Evolutionary conservation across 768 basidiomycete genomes (phyloP).

Genomic region (Termitomyces sp.): DNA sequence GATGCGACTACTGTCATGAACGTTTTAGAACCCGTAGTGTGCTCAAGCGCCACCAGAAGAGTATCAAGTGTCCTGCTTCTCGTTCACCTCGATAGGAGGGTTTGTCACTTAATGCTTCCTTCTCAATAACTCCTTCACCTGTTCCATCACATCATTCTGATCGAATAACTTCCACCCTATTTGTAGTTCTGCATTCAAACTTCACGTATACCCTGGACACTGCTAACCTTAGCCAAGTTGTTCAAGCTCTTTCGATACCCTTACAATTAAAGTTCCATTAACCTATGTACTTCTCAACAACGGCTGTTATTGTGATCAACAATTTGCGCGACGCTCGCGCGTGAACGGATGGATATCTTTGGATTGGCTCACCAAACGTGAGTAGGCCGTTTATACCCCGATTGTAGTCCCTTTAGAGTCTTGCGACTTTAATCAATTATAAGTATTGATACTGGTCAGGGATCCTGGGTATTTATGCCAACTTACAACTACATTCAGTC

Average conservation of each 20-base stretch:
- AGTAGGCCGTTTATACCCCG: no score
- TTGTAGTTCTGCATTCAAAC: not conserved
- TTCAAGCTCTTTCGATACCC: not conserved
- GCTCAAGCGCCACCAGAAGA: constrained; percentile 15
- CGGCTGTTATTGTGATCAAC: not conserved
- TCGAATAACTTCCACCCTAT: not conserved
- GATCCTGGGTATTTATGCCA: no score
- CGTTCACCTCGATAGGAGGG: not conserved
- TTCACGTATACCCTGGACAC: not conserved
- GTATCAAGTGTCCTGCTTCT: constrained; percentile 12
- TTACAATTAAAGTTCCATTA: no score
- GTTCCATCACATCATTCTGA: not conserved
- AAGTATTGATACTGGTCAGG: no score
- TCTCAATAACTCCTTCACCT: no score
- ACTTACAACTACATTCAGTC: no score
- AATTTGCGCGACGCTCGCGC: no score
- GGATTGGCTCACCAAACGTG: not conserved
- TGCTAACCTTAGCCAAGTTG: not conserved
- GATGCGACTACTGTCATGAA: constrained; percentile 9
- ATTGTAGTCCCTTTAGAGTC: no score
- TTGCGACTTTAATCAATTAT: no score
- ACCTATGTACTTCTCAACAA: not conserved
- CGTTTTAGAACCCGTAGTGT: constrained; percentile 16
- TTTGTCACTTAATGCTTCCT: no score
- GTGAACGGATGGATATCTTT: not conserved